Evolutionary conservation across 805 yeast species (phyloP), one percentile per base, ranked within the genome.

Genomic region (Phaffomyces opuntiae): DNA sequence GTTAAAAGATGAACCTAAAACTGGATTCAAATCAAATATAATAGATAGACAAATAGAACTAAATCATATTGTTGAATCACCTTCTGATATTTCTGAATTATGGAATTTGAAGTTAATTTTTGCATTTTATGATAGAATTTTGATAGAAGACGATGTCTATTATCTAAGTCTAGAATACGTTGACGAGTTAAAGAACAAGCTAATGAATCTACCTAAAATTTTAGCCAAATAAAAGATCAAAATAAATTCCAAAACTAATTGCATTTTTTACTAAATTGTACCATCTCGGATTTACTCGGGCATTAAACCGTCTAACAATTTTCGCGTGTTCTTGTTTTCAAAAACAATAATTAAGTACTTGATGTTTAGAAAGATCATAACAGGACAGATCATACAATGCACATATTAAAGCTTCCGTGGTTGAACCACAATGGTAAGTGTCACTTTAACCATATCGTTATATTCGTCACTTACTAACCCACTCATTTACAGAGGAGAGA

Each of bases 351-450:
- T 27, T 27, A 8, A 27, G 31, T 27, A 9, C 31, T 27, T 27
- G 11, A 27, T 9, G 8, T 27, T 27, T 5, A 27, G 12, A 29
- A 29, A 29, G 31, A 29, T 13, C 29, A 27, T 3, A 5, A 33
- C 12, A 7, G 6, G 2, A 9, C 6, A 33, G 17, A 16, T 16
- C 36, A 33, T 16, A 31, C 19, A 38, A 83, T 83, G 91, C 76
- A 76, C 55, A 69, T 83, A 26, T 57, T 81, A 17, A 81, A 81
- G 65, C 80, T 84, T 11, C 81, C 87, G 31, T 83, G 91, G 91
- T 73, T 84, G 48, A 70, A 70, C 38, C 90, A 81, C 53, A 65
- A 66, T 26, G 76, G 76, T 71, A 54, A 16, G 73, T 53, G 3
- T 6, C n/a, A 16, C 24, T 12, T 21, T 14, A 13, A 5, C 17